Base-by-base conservation (phyloP, 148 eudicot species). In the Chenopodium berlandieri region DNA sequence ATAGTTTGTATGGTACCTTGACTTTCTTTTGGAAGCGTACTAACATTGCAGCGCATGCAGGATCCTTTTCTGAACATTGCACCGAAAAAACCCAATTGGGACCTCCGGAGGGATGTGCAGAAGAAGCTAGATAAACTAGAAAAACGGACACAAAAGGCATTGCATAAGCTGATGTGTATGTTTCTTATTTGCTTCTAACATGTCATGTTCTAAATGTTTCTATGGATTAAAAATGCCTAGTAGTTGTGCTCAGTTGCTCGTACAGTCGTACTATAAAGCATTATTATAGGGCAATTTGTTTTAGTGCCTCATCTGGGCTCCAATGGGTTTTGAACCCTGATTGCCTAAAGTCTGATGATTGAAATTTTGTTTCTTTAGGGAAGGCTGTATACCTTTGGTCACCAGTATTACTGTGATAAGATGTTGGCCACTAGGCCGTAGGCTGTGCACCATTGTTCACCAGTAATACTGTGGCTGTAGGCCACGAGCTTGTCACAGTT, bases 11-110 rank as follows among this genome's bases (percentile, higher is more conserved):
- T 37, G 10, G 37, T 46, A 12, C 0, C 25, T 72, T 62, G 4
- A 0, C 52, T 64, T 76, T n/a, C 48, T 79, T 19, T 44, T 65
- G 63, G 22, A 58, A 58, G 19, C 6, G 19, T 58, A 1, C 5
- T 58, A 32, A 86, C 50, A 23, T 71, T 62, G 56, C 40, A 79
- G 71, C 71, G 37, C 63, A 44, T 82, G 73, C 88, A 96, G 99
- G 97, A 95, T 83, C 98, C 98, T 58, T 93, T 95, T 86, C 90
- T 95, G 50, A 95, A 95, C 84, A 95, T 96, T 83, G 99, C 98
- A 78, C 99, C 99, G 32, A 96, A 96, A 82, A 96, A 96, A 84
- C 99, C 99, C 63, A 96, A 96, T 83, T 96, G 98, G 98, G 99
- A 96, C 64, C 94, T 96, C 37, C 80, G 93, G 79, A 92, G 99